Evolutionary conservation across 208 protist species (phyloP), one percentile per base, ranked within the genome.

Genomic region (Trypanosoma boissoni): DNA sequence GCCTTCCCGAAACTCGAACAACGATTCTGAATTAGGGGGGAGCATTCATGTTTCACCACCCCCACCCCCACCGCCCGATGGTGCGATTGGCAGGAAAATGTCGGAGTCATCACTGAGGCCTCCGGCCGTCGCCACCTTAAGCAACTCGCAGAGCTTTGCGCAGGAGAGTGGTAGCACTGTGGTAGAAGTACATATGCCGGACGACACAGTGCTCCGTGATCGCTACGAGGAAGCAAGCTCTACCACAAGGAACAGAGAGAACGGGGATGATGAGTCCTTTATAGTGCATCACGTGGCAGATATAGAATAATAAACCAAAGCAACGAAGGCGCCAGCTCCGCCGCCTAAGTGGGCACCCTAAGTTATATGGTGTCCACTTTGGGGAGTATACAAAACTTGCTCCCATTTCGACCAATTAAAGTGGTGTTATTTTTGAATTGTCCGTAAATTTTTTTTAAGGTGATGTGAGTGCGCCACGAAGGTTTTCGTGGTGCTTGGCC

Each of bases 201-300:
- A n/a, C n/a, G n/a, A n/a, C n/a, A n/a, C n/a, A n/a, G n/a, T n/a
- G n/a, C n/a, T n/a, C n/a, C n/a, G n/a, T n/a, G n/a, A n/a, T 31
- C 59, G 59, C 18, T 67, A 67, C 45, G 14, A 57, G 16, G 51
- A 67, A 5, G 60, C 57, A 43, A 54, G 41, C 23, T 9, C 18
- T 7, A 37, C 26, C 2, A 45, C 14, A 24, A 63, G 34, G 1
- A 41, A 23, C 14, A 69, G 53, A 48, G 0, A 20, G 2, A 23
- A 23, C 29, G 64, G 62, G 4, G 64, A 69, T 8, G 54, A 69
- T 44, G 64, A 62, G 21, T 57, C 64, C 3, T 69, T 69, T 55
- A 63, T 36, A 10, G 64, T 69, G 27, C 53, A 69, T 69, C 54
- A 69, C 26, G 52, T 62, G 12, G 3, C 43, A 20, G 28, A 23